Percentiles rank a stretch among this genome's conserved stretches.
Evolutionary conservation across 805 yeast genomes (phyloP).

Genomic region (Monosporozyma solicola): DNA sequence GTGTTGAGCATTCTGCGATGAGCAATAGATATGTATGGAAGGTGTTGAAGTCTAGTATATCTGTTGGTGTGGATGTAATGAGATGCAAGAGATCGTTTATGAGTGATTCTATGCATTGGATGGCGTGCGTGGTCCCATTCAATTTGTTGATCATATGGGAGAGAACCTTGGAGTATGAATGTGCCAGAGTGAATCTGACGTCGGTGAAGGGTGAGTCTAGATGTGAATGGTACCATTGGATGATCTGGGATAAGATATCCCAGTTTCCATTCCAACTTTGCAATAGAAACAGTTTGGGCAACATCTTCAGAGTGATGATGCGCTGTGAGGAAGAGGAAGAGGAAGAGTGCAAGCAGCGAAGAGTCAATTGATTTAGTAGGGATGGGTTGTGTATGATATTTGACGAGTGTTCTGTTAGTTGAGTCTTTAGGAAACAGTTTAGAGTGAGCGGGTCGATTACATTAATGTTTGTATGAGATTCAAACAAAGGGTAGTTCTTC

Average conservation of each 20-base stretch:
- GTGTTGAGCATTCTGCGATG: conserved; percentile 28
- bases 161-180: conserved; percentile 46
- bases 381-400: neutral
- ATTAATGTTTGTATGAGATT: neutral
- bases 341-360: neutral
- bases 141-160: conserved; percentile 24
- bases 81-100: conserved; percentile 17
- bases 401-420: neutral
- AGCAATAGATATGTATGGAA: conserved; percentile 31
- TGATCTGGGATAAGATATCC: conserved; percentile 38
- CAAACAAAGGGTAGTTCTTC: conserved; percentile 10
- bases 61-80: conserved; percentile 7
- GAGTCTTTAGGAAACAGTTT: conserved; percentile 13
- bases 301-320: conserved; percentile 6
- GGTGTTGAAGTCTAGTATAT: conserved; percentile 22
- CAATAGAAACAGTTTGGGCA: conserved; percentile 21
- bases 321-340: neutral
- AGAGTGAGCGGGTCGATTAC: conserved; percentile 10
- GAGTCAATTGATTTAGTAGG: too few relatives aligned
- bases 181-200: conserved; percentile 58
- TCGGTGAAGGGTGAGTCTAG: conserved; percentile 43
- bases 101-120: conserved; percentile 23
- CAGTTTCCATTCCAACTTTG: conserved; percentile 25
- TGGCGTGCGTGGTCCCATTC: conserved; percentile 14
- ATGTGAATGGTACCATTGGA: conserved; percentile 39